Conservation (phyloP, 2,329 filamentous ascomycete species). For the Aspergillus japonicus region DNA sequence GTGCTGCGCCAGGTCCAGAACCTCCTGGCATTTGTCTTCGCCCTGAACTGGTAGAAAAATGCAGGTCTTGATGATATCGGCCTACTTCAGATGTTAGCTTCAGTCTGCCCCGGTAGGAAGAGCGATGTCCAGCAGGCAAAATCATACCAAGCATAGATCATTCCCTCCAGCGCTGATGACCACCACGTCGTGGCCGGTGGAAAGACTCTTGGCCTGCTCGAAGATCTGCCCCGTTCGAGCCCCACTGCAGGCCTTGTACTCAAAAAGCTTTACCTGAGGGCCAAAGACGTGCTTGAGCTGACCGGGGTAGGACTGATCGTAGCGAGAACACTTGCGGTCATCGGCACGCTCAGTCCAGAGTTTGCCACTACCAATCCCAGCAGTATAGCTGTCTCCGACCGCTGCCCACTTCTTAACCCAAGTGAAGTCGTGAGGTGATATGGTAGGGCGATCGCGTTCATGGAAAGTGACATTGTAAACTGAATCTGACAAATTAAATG, state of each 20-base stretch:
- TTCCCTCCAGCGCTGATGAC: constrained; percentile 42
- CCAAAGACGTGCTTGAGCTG: constrained; percentile 3
- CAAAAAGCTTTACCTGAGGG: neutral
- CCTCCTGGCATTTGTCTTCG: constrained; percentile 14
- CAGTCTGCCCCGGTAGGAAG: neutral
- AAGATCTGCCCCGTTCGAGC: constrained; percentile 5
- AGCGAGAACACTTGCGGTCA: constrained; percentile 25
- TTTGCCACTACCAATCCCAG: constrained; percentile 35
- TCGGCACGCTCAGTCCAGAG: constrained; percentile 23
- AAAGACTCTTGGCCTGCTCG: constrained; percentile 21
- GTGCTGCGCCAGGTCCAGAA: neutral
- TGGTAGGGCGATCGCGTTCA: too few species aligned
- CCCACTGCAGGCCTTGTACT: constrained; percentile 12
- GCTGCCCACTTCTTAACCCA: constrained; percentile 37
- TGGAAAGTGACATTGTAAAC: too few species aligned
- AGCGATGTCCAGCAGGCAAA: neutral
- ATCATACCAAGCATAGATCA: constrained; percentile 36
- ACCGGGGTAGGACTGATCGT: constrained; percentile 10
- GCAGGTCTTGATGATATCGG: constrained; percentile 22
- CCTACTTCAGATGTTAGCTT: neutral
- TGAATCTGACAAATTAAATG: too few species aligned
- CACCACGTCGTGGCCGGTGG: constrained; percentile 36
- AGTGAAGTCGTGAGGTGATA: constrained; percentile 8
- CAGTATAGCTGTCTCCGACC: constrained; percentile 41
- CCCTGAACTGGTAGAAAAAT: constrained; percentile 19